Base-by-base conservation (phyloP, 169 alveolate species). In the Pseudocohnilembus persalinus region DNA sequence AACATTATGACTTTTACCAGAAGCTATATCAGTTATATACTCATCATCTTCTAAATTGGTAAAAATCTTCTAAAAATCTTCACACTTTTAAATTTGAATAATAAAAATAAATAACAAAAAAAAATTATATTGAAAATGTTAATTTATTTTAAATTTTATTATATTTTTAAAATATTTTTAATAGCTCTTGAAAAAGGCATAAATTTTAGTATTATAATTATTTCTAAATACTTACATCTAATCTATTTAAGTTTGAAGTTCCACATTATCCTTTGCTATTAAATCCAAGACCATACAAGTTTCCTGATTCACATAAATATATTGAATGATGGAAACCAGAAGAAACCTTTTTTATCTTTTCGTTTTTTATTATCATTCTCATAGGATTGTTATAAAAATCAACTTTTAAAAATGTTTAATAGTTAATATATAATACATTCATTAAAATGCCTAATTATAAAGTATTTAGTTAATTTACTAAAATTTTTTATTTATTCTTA, bases 181-280 rank as follows among this genome's bases (percentile, higher is more conserved):
- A 35, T 27, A 29, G 34, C 28, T 27, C 31, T 31, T 31, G 29
- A 31, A 29, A 28, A 64, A 31, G 26, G 80, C 31, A 75, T 35
- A 31, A 75, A 26, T 24, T 24, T 30, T 75, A 31, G 11, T 29
- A 31, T 75, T 0, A 30, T 64, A 30, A 75, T 31, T 27, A 75
- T 27, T 27, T 4, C 1, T 29, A 27, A 74, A 31, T 75, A 16
- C 31, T 31, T 79, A 79, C 84, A 49, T 68, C 75, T n/a, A 33
- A 74, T 79, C 73, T 80, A 28, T 73, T 63, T 32, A 78, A 81
- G 74, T 79, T 86, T 11, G 79, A 75, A 72, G 83, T 73, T 64
- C 90, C 90, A 81, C 90, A 86, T 28, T 86, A 63, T 20, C 90
- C 90, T 49, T 86, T 76, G 0, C 73, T 79, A 80, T 86, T 86